Evolutionary conservation across 495 filamentous ascomycete genomes (phyloP), one percentile per base, ranked within the genome.

Genomic region (Lophiostoma macrostomum): DNA sequence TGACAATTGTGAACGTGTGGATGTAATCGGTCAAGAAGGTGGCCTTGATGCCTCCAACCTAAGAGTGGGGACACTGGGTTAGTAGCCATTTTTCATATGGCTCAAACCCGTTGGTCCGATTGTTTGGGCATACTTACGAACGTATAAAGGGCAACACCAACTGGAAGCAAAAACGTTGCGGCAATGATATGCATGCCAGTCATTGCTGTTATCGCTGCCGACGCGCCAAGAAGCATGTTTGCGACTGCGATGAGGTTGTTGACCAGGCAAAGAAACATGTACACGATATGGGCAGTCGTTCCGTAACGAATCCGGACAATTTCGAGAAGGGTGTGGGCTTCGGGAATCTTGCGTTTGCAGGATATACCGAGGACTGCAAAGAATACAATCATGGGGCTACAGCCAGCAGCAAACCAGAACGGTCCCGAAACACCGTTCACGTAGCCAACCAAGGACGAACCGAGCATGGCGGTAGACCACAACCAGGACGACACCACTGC

Each of bases 271-370:
- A 74, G 50, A 2, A 70, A 56, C 65, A 73, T 73, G 47, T 71
- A 76, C 0, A 80, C 74, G 43, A 78, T 79, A 46, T 82, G 81
- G 1, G 83, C 66, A 43, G 83, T 79, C 0, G 35, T 55, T 10
- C 61, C 61, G 44, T 64, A 64, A 22, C 61, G 50, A n/a, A 60
- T 56, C 5, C 49, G 46, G n/a, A 64, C 58, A 40, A 64, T 58
- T 32, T 64, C 57, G 18, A 64, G 51, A 16, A 58, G 49, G 14
- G 61, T 64, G 30, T 64, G 61, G 5, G 61, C 61, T 14, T 64
- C 54, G 23, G 61, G 61, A 22, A 61, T 50, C 39, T 54, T 53
- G 12, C 59, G 45, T 42, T 64, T 64, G 18, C 44, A 50, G n/a
- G 45, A 39, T 16, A 64, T 64, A 3, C 57, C 61, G 1, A 61